Evolutionary conservation across 2,329 filamentous ascomycete species (phyloP).

Genomic region (Hypoxylon sp.): DNA sequence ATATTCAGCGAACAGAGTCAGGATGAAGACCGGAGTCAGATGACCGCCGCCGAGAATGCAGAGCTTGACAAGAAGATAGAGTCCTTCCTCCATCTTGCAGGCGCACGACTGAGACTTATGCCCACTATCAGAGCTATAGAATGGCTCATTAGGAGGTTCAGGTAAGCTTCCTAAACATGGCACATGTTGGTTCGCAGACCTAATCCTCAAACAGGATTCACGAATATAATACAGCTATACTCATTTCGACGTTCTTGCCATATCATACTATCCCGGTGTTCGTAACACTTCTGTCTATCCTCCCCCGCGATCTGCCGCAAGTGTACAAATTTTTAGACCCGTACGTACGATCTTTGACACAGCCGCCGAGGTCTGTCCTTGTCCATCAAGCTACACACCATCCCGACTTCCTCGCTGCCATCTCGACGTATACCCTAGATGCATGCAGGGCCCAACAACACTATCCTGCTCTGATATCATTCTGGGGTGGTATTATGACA

Average conservation of each 20-base stretch:
- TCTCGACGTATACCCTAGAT: slow-evolving; percentile 85
- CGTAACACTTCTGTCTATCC: slow-evolving; percentile 85
- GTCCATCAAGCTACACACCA: slow-evolving; percentile 88
- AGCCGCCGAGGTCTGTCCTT: slow-evolving; percentile 83
- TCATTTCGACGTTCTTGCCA: slow-evolving; percentile 90
- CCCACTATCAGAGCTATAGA: slow-evolving; percentile 93
- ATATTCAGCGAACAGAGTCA: slow-evolving; percentile 97
- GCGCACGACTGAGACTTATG: slow-evolving; percentile 82
- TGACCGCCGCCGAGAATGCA: slow-evolving; percentile 85
- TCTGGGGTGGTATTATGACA: slow-evolving; percentile 91
- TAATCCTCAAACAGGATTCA: slow-evolving; percentile 76
- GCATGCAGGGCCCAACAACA: slow-evolving; percentile 80
- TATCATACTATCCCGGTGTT: slow-evolving; percentile 92
- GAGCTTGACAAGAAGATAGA: slow-evolving; percentile 84
- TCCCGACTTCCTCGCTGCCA: slow-evolving; percentile 78
- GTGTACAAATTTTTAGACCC: slow-evolving; percentile 88
- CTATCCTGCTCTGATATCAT: slow-evolving; percentile 83
- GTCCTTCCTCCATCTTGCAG: slow-evolving; percentile 84
- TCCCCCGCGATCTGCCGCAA: slow-evolving; percentile 80
- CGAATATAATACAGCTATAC: slow-evolving; percentile 84
- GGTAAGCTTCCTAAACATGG: slow-evolving; percentile 66
- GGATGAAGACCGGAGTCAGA: slow-evolving; percentile 85
- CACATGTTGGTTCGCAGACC: not conserved
- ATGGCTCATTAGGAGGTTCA: slow-evolving; percentile 93
- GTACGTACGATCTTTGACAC: slow-evolving; percentile 83